Conservation (phyloP, 768 basidiomycete genomes). For the Lentinus tigrinus region DNA sequence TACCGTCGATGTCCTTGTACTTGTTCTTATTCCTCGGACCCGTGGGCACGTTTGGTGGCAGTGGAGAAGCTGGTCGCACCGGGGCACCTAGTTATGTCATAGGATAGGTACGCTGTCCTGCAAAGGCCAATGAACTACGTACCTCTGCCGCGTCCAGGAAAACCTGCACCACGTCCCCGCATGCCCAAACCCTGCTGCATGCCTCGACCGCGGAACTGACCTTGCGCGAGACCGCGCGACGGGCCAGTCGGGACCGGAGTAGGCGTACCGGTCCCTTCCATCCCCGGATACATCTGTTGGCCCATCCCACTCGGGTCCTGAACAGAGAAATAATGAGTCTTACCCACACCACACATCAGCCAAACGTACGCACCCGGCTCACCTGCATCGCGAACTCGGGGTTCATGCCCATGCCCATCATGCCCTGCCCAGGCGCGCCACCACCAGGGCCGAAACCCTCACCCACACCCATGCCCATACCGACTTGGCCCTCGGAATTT, state of each 20-base stretch:
- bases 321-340: neutral
- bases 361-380: slow-evolving; percentile 22
- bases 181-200: slow-evolving; percentile 37
- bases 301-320: slow-evolving; percentile 62
- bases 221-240: slow-evolving; percentile 33
- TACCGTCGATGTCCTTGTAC: slow-evolving; percentile 86
- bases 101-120: neutral
- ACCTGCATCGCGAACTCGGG: slow-evolving; percentile 78
- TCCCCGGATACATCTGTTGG: slow-evolving; percentile 67
- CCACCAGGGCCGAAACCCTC: slow-evolving; percentile 36
- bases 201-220: slow-evolving; percentile 44
- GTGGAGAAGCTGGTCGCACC: slow-evolving; percentile 77
- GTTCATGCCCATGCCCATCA: slow-evolving; percentile 73
- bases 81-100: slow-evolving; percentile 38
- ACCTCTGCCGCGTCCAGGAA: slow-evolving; percentile 44
- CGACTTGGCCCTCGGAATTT: slow-evolving; percentile 27
- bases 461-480: slow-evolving; percentile 31
- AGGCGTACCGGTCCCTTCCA: slow-evolving; percentile 54
- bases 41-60: slow-evolving; percentile 85
- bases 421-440: slow-evolving; percentile 45
- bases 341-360: neutral
- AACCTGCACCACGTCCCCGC: slow-evolving; percentile 43
- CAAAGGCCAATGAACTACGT: slow-evolving; percentile 21
- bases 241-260: slow-evolving; percentile 34
- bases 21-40: slow-evolving; percentile 87